A percentile compares a stretch with the other conserved stretches of the same genome.
Evolutionary conservation across 2,329 filamentous ascomycete species (phyloP).

Genomic region (Talaromyces islandicus): DNA sequence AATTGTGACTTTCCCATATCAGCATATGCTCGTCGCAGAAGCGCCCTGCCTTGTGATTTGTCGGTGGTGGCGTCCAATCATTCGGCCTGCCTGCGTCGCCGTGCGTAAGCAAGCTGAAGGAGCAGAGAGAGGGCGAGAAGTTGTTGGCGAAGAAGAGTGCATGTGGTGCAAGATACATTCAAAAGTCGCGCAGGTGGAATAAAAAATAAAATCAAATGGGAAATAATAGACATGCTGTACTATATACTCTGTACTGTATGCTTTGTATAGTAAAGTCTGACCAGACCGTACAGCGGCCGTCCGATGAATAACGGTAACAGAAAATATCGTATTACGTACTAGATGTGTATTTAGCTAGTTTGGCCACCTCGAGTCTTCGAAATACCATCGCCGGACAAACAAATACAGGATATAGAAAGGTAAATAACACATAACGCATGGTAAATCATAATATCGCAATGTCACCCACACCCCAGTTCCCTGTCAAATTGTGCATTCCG

Average conservation of each 20-base stretch:
- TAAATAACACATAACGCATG: slow-evolving; percentile 2
- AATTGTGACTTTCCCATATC: background rate
- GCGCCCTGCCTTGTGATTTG: slow-evolving; percentile 4
- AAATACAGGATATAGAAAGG: slow-evolving; percentile 8
- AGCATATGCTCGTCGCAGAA: background rate
- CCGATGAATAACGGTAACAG: slow-evolving; percentile 7
- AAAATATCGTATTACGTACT: slow-evolving; percentile 9
- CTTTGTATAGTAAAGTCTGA: background rate
- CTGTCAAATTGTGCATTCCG: background rate
- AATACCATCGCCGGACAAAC: slow-evolving; percentile 7
- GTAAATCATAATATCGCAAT: background rate
- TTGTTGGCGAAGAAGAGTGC: background rate
- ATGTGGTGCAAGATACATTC: background rate
- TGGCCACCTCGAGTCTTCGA: background rate
- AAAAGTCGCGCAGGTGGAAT: background rate
- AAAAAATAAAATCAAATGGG: background rate
- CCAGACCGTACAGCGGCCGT: slow-evolving; percentile 2
- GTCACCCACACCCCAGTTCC: background rate
- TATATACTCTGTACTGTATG: background rate
- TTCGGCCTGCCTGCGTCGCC: background rate
- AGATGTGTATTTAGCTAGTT: slow-evolving; percentile 9
- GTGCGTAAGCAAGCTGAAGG: background rate
- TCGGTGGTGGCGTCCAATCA: slow-evolving; percentile 1
- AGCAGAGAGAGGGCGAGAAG: background rate
- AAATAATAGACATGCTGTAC: background rate